Base-by-base conservation (phyloP, 805 yeast genomes). In the Yamadazyma insecticola region DNA sequence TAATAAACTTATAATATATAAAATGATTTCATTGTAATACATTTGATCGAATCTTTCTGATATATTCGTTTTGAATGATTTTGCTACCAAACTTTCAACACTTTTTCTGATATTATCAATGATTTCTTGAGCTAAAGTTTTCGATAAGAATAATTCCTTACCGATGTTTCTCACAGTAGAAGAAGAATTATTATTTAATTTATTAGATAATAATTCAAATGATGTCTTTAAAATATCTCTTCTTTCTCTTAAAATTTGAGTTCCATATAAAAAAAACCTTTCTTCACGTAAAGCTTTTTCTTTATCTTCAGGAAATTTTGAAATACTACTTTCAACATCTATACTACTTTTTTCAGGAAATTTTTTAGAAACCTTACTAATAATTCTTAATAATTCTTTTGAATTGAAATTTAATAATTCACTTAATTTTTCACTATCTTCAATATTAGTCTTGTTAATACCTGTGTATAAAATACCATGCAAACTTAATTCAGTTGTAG, bases 221-320 rank as follows among this genome's bases (percentile, higher is more conserved):
- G 67, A 58, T 3, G 72, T 51, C 24, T 64, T 60, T n/a, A 76
- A 45, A 0, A 75, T 53, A 1, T 62, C 50, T 37, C 76, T 57
- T 46, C 81, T 67, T 45, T 80, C 86, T 34, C 64, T 53, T 34
- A 76, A 51, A 1, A 72, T 55, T n/a, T 50, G 51, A 13, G 58
- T 48, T 6, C 60, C 55, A 44, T 67, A 62, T n/a, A 64, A 39
- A 11, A 50, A 30, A 12, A 60, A 36, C 22, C 63, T 45, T 25
- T 60, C 57, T 7, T 46, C 41, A 29, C 58, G 55, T 28, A 48
- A 43, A 16, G 36, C 31, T 22, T 41, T 57, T 33, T 55, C 57
- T 24, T 60, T 44, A 26, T 67, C 69, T 33, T 58, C 69, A 1
- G 64, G 59, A 13, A 58, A 41, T 22, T 54, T 51, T 9, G 45